Conservation (phyloP, 306 rosid genomes). For the Argentina anserina region DNA sequence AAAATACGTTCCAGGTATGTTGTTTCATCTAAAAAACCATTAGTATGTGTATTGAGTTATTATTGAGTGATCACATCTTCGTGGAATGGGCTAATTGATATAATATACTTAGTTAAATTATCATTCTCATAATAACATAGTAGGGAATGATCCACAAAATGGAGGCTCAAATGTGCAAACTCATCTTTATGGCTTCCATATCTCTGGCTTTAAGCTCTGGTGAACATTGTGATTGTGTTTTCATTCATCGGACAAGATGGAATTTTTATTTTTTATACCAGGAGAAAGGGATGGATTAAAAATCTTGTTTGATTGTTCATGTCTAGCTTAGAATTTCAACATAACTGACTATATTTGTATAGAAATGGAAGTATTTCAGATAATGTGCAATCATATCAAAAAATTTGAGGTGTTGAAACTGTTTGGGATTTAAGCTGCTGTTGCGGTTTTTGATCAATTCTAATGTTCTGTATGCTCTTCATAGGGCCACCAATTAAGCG, state of each 20-base stretch:
- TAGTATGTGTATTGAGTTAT: conserved; percentile 17
- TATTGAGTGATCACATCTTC: conserved; percentile 9
- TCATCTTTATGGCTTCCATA: neutral
- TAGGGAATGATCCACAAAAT: neutral
- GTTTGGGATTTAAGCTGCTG: neutral
- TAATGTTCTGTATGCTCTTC: conserved; percentile 11
- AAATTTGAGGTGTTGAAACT: neutral
- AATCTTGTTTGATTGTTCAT: neutral
- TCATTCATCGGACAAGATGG: neutral
- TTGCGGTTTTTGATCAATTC: conserved; percentile 1
- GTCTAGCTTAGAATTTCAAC: neutral
- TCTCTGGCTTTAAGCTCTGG: neutral
- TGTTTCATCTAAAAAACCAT: neutral
- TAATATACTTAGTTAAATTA: neutral
- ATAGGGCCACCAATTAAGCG: conserved; percentile 80
- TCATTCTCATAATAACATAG: neutral
- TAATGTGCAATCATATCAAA: neutral
- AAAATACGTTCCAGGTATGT: conserved; percentile 53
- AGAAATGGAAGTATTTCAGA: neutral
- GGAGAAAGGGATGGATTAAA: neutral
- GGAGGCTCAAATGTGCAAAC: neutral
- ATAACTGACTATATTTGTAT: neutral
- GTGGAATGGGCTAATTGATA: neutral
- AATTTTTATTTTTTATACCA: neutral
- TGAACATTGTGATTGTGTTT: neutral